Base-by-base conservation (phyloP, 208 protist species). In the Leishmania martiniquensis region DNA sequence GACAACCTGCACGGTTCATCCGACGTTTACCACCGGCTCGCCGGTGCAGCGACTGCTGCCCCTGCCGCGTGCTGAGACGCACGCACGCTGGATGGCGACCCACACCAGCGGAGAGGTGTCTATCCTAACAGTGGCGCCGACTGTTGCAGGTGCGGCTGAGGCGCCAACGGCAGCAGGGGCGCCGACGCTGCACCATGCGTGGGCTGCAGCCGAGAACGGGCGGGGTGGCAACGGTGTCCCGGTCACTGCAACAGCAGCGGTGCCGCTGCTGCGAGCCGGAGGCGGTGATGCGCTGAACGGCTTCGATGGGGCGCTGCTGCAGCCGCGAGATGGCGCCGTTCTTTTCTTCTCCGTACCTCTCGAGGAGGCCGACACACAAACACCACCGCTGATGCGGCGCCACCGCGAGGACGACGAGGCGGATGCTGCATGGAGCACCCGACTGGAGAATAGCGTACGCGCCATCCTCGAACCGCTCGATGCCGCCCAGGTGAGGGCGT, bases 81-180 rank as follows among this genome's bases (percentile, higher is more conserved):
- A 76, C 51, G 57, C 62, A 34, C 80, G 80, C 12, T 84, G 80
- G 80, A 76, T 84, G 74, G 75, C 75, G 5, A 57, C 69, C 47
- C 80, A 84, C 80, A 73, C 69, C 57, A 72, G 52, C 71, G 80
- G 80, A 10, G 80, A 72, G 54, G 80, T 80, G 39, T 84, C 80
- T n/a, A 76, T 84, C 17, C 49, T 84, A 25, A 76, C 69, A 3
- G 44, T 75, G 4, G 74, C 67, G 47, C 51, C 65, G 66, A 29
- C 9, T 15, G 32, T 32, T 3, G 22, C 39, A n/a, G 34, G 45
- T 54, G 45, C 10, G 39, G 44, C n/a, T 13, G 66, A 71, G 66
- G 66, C 66, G 45, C 1, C 54, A 63, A 42, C 32, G 45, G 20
- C 22, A n/a, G 37, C 52, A 44, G 47, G 20, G 52, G 12, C 47